Evolutionary conservation across 306 rosid species (phyloP), one percentile per base, ranked within the genome.

Genomic region (Adenanthera pavonina): DNA sequence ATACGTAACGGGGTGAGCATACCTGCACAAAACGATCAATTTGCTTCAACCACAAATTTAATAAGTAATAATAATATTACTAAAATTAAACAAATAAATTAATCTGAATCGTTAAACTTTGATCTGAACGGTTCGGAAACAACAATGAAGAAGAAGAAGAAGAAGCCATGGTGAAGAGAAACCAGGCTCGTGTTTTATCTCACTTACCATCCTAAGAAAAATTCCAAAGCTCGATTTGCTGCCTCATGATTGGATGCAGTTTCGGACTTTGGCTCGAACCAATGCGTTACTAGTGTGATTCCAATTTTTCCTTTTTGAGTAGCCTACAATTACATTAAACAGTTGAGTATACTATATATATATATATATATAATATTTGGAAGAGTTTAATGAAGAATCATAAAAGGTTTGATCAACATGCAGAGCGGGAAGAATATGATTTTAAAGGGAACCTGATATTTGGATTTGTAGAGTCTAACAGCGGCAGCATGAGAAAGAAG

Each of bases 401-500:
- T 1, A 25, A 25, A 25, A 25, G 30, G 30, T 25, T 25, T 0
- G 30, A 25, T 25, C 30, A 25, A 25, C 30, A 25, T 25, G 30
- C 30, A 25, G 30, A 25, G 30, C 30, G 30, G 30, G 30, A 16
- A 72, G 60, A 54, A n/a, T 54, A 33, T 14, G 40, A 7, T n/a
- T 56, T 7, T 14, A 19, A 2, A 7, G 64, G 8, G 5, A 34
- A 88, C 92, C 89, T 87, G 92, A 35, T 87, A 91, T 36, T 85
- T 87, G 1, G 16, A 41, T 57, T 82, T 84, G 77, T 91, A 89
- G 8, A 84, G 8, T 35, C 44, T 78, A 15, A 60, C 91, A 14
- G 80, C 91, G 0, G 83, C 48, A 0, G 84, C 88, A 73, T 89
- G 94, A 35, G 91, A 16, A 25, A 91, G 94, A 9, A 91, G 62